Evolutionary conservation across 805 yeast genomes (phyloP).

Genomic region (Phaffomyces opuntiae): DNA sequence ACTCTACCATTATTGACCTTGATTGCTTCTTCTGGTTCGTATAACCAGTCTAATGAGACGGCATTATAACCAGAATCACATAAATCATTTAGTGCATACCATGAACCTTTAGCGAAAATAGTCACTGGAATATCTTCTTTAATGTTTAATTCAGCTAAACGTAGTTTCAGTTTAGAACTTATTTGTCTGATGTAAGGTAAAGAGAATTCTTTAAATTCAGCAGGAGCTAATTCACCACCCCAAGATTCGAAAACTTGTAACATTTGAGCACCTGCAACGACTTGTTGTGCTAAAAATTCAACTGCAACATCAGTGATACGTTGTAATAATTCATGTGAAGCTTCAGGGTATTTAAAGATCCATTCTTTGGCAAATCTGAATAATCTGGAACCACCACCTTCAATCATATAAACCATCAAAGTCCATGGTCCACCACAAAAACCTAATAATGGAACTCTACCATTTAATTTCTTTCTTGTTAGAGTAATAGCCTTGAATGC

Average conservation of each 20-base stretch:
- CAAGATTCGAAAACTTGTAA: conserved; percentile 94
- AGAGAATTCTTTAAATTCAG: conserved; percentile 81
- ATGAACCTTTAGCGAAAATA: conserved; percentile 91
- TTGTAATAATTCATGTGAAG: conserved; percentile 63
- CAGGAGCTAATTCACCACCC: conserved; percentile 95
- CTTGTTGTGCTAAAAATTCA: conserved; percentile 91
- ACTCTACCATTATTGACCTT: conserved; percentile 68
- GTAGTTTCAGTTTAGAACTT: conserved; percentile 54
- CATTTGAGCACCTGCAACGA: conserved; percentile 97
- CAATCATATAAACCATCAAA: conserved; percentile 90
- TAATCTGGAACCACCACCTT: conserved; percentile 92
- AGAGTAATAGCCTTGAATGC: conserved; percentile 89
- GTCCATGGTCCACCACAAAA: conserved; percentile 99
- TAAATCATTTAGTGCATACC: conserved; percentile 88
- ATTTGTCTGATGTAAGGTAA: conserved; percentile 83
- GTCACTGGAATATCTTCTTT: conserved; percentile 75
- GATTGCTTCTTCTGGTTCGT: conserved; percentile 80
- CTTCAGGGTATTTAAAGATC: conserved; percentile 75
- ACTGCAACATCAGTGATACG: conserved; percentile 81
- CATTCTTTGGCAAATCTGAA: conserved; percentile 89
- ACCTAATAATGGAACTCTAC: conserved; percentile 91
- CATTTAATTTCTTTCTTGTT: conserved; percentile 79
- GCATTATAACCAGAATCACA: conserved; percentile 76
- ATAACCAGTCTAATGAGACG: conserved; percentile 91
- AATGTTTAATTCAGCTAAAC: conserved; percentile 67